Conservation (phyloP, 2,329 filamentous ascomycete genomes). For the Fusarium papillatum region DNA sequence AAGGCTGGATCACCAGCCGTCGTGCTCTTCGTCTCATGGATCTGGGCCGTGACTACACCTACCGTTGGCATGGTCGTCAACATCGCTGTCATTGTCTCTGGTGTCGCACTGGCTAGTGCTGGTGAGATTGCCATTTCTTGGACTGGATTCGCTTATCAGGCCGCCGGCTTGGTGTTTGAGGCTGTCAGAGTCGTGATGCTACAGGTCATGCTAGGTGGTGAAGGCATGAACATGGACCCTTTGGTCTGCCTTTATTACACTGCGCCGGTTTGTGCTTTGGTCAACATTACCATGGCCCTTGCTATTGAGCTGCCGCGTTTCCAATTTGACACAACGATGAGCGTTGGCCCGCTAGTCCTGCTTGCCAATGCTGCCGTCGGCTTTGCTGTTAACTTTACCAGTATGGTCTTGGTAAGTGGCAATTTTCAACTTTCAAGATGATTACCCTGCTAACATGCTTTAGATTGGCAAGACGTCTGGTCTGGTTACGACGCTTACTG, state of each 20-base stretch:
- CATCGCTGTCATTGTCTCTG: conserved; percentile 6
- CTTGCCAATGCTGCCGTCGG: conserved; percentile 22
- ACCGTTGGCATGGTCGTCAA: conserved; percentile 4
- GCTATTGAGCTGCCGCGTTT: conserved; percentile 14
- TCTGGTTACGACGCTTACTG: conserved; percentile 4
- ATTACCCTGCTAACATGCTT: not conserved
- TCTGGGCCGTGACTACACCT: conserved; percentile 10
- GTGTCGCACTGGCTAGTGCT: conserved; percentile 6
- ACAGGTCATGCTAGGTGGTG: conserved; percentile 29
- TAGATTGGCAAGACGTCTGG: conserved; percentile 24
- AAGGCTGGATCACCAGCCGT: conserved; percentile 14
- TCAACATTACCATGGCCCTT: conserved; percentile 7
- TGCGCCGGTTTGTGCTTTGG: conserved; percentile 15
- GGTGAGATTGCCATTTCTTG: conserved; percentile 13
- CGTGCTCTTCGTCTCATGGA: conserved; percentile 10
- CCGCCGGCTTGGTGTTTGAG: conserved; percentile 18
- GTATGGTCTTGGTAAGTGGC: conserved; percentile 8
- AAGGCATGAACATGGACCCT: conserved; percentile 30
- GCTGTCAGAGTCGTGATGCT: conserved; percentile 29
- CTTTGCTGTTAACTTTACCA: conserved; percentile 9
- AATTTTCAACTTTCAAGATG: rapidly evolving
- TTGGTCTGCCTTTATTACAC: conserved; percentile 33
- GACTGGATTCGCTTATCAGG: conserved; percentile 11
- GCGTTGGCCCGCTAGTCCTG: not conserved
- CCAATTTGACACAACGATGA: not conserved